Base-by-base conservation (phyloP, 2,329 filamentous ascomycete species). In the Teratosphaeria nubilosa region DNA sequence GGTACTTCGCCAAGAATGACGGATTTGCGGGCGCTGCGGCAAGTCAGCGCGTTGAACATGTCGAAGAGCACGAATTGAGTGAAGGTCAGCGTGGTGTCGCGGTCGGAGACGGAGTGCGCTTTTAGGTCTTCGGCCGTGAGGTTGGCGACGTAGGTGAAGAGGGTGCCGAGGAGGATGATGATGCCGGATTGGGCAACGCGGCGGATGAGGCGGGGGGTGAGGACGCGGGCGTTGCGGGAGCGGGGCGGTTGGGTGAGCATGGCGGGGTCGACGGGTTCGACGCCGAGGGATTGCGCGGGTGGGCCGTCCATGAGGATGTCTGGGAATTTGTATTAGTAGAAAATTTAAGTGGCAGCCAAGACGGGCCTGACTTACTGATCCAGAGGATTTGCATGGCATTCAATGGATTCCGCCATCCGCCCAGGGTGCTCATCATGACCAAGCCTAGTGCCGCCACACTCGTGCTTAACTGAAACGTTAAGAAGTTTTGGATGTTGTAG, bases 361-460 rank as follows among this genome's bases (percentile, higher is more conserved):
- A 24, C 25, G 6, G 82, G 11, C 9, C 27, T 30, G 20, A 45
- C 90, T 77, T 78, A 96, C 92, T 99, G 69, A 99, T 99, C 94
- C 94, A 99, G 50, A 99, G 82, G 77, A 99, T 99, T 77, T 99
- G 94, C 94, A 99, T 99, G 54, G 94, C 91, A 72, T 99, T 99
- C 60, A 99, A 80, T 52, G 94, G 95, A 71, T 94, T 96, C 75
- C 90, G 91, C 77, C 95, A 94, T 45, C 94, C 94, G 61, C 96
- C 82, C 65, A 90, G 87, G 31, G 91, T 96, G 78, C 91, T 96
- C 68, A 99, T 75, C 65, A 99, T 84, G 20, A 99, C 94, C 56
- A 99, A 80, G 59, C 88, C 90, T 64, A 99, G 78, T 61, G 94
- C 91, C 57, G 95, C 94, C 22, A 95, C 94, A 71, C 91, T 96